Evolutionary conservation across 2,329 filamentous ascomycete species (phyloP).

Genomic region (Pleoardoris graminearum): DNA sequence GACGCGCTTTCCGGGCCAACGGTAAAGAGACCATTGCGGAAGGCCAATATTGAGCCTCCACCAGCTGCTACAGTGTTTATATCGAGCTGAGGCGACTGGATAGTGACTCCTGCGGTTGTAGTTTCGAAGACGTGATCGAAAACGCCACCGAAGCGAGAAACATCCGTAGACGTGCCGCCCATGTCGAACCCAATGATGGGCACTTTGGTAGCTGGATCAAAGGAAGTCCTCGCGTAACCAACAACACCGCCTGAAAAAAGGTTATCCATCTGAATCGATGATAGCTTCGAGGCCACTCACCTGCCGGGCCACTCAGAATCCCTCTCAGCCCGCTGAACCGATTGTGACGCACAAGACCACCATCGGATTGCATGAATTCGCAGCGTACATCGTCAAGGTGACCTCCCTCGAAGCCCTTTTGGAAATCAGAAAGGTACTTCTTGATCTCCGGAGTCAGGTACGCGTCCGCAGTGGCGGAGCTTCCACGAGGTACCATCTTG

Average conservation of each 20-base stretch:
- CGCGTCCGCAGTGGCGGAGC: slow-evolving; percentile 31
- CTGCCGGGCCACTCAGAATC: slow-evolving; percentile 82
- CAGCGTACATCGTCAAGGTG: slow-evolving; percentile 30
- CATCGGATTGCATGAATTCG: slow-evolving; percentile 49
- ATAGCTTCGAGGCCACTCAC: slow-evolving; percentile 34
- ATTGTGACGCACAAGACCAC: slow-evolving; percentile 67
- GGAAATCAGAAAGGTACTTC: slow-evolving; percentile 19
- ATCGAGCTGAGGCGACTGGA: slow-evolving; percentile 83
- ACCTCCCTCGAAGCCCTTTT: slow-evolving; percentile 24
- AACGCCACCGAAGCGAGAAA: slow-evolving; percentile 77
- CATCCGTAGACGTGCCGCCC: slow-evolving; percentile 87
- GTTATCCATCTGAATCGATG: neutral
- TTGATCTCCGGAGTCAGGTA: slow-evolving; percentile 32
- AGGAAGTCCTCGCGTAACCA: slow-evolving; percentile 84
- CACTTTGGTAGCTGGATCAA: slow-evolving; percentile 71
- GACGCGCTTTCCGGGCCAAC: slow-evolving; percentile 35
- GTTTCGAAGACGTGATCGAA: slow-evolving; percentile 92
- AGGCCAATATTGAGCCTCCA: slow-evolving; percentile 50
- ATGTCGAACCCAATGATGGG: slow-evolving; percentile 93
- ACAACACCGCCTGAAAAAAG: slow-evolving; percentile 65
- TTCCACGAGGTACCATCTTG: slow-evolving; percentile 27
- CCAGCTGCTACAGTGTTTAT: slow-evolving; percentile 86
- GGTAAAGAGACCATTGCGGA: slow-evolving; percentile 28
- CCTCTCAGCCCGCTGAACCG: slow-evolving; percentile 78
- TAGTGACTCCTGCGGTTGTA: slow-evolving; percentile 83